Evolutionary conservation across 192 early-diverging fungal species (phyloP).

Genomic region (Neocallimastix lanati): DNA sequence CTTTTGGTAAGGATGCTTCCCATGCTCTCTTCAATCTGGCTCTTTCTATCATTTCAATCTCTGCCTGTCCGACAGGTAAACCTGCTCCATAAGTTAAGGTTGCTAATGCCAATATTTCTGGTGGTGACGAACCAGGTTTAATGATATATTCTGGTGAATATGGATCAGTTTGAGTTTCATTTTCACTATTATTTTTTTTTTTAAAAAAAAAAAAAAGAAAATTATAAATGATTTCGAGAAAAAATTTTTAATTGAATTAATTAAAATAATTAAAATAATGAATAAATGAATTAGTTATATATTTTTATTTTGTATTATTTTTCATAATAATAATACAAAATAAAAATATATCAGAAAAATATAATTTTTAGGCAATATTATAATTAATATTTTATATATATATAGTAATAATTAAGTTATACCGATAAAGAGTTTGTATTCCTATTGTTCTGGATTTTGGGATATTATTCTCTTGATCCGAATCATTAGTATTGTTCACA

Average conservation of each 20-base stretch:
- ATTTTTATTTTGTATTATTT: no score
- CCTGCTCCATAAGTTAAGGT: conserved; percentile 29
- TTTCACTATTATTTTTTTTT: conserved; percentile 14
- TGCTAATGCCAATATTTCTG: conserved; percentile 36
- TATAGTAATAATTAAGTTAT: not conserved
- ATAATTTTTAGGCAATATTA: no score
- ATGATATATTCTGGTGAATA: conserved; percentile 39
- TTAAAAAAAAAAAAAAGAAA: no score
- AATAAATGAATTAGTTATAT: no score
- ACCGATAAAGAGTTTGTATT: conserved; percentile 33
- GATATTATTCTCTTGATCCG: conserved; percentile 3
- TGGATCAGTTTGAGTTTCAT: conserved; percentile 39
- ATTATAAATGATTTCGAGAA: no score
- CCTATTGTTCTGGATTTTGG: conserved; percentile 17
- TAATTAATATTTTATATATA: no score
- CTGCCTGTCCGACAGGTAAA: conserved; percentile 27
- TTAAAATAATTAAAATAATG: no score
- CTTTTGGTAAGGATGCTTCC: conserved; percentile 30
- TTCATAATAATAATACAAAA: no score
- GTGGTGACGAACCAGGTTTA: conserved; percentile 13
- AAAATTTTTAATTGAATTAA: no score
- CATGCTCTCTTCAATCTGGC: conserved; percentile 36
- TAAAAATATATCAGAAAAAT: no score
- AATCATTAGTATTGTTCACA: conserved; percentile 7
- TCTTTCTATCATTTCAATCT: conserved; percentile 43